Percentiles rank a stretch among this genome's conserved stretches.
Evolutionary conservation across 352 stramenopile genomes (phyloP).

Genomic region (Pythium biforme): DNA sequence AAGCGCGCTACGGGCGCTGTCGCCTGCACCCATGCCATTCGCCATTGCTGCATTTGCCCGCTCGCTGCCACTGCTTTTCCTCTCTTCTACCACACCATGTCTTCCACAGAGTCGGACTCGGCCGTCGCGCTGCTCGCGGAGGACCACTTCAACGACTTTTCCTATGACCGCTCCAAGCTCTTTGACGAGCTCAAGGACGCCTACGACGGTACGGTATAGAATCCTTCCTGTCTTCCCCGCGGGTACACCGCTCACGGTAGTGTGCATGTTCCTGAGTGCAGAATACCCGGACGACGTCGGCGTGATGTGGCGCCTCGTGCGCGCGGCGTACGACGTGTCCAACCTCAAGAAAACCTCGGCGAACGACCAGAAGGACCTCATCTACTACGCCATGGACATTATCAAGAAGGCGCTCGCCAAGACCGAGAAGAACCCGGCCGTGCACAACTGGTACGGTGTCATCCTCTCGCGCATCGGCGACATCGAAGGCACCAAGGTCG

Average conservation of each 20-base stretch:
- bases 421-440: conserved; percentile 41
- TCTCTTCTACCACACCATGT: not conserved
- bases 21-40: too few relatives aligned
- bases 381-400: conserved; percentile 50
- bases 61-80: not conserved
- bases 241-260: not conserved
- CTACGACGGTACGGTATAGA: conserved; percentile 27
- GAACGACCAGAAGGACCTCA: conserved; percentile 38
- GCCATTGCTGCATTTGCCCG: conserved; percentile 19
- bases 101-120: conserved; percentile 24
- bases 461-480: conserved; percentile 82
- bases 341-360: conserved; percentile 30
- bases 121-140: conserved; percentile 57
- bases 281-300: conserved; percentile 29
- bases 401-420: conserved; percentile 45
- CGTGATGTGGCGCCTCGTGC: conserved; percentile 34
- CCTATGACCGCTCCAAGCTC: conserved; percentile 65
- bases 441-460: conserved; percentile 88
- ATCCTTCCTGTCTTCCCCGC: too few relatives aligned
- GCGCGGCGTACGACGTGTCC: conserved; percentile 40
- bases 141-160: conserved; percentile 75
- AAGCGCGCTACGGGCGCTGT: not conserved
- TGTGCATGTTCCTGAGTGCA: conserved; percentile 33
- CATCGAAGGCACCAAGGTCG: conserved; percentile 85
- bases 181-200: conserved; percentile 57